Evolutionary conservation across 805 yeast genomes (phyloP).

Genomic region (Saccharomyces mikatae): DNA sequence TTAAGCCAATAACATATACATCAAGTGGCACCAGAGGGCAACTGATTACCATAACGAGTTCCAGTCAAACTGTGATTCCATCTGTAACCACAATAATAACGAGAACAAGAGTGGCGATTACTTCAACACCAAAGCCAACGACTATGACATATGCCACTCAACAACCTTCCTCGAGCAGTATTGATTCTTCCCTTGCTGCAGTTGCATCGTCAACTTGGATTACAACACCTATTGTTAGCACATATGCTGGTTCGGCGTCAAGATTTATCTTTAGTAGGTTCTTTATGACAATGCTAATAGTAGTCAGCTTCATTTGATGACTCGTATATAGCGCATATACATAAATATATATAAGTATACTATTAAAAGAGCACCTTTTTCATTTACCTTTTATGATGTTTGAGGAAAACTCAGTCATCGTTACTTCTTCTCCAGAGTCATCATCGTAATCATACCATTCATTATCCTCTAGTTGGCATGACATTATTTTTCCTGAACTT

Average conservation of each 20-base stretch:
- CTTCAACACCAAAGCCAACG: constrained; percentile 1
- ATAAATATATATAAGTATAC: not conserved
- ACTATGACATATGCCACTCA: constrained; percentile 1
- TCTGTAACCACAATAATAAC: constrained; percentile 6
- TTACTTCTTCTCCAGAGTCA: constrained; percentile 67
- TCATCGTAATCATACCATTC: constrained; percentile 98
- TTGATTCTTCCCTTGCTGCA: not conserved
- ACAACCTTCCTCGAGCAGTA: not conserved
- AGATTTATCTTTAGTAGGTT: not conserved
- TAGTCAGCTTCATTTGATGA: not conserved
- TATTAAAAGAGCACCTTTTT: not conserved
- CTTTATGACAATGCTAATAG: not conserved
- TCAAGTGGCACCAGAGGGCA: constrained; percentile 5
- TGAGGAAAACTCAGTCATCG: constrained; percentile 69
- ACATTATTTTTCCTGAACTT: constrained; percentile 19
- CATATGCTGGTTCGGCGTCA: constrained; percentile 9
- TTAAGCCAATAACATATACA: constrained; percentile 7
- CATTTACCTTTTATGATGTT: constrained; percentile 38
- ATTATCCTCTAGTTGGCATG: constrained; percentile 46
- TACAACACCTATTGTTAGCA: constrained; percentile 5
- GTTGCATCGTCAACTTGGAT: constrained; percentile 1
- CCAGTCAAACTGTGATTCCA: constrained; percentile 3
- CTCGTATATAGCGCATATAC: not conserved
- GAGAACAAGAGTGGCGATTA: constrained; percentile 2
- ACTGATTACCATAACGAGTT: constrained; percentile 7